Evolutionary conservation across 164 flowering plant species (phyloP).

Genomic region (Tetracentron sinense): DNA sequence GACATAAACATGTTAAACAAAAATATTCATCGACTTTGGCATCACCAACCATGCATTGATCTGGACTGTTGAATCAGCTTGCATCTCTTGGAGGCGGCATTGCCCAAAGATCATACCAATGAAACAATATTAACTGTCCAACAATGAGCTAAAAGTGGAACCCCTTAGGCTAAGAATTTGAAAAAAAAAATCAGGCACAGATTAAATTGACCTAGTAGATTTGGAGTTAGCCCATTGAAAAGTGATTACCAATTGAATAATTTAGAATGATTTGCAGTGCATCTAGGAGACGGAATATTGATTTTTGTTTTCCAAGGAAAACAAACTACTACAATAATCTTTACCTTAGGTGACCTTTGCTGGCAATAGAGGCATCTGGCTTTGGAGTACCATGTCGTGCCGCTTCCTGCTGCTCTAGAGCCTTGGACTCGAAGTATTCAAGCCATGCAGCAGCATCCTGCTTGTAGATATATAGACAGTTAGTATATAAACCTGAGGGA

Average conservation of each 20-base stretch:
- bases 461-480: constrained; percentile 3
- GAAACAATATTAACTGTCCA: no score
- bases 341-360: constrained; percentile 96
- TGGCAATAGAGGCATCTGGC: constrained; percentile 92
- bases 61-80: no score
- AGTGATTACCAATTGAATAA: not conserved
- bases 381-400: constrained; percentile 96
- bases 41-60: no score
- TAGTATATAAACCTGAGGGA: not conserved
- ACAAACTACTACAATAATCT: not conserved
- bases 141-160: no score
- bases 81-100: no score
- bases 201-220: not conserved
- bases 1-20: no score
- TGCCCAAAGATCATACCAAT: no score
- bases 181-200: not conserved
- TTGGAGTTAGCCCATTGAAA: not conserved
- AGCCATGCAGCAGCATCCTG: constrained; percentile 99
- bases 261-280: not conserved
- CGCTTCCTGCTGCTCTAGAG: constrained; percentile 97
- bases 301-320: not conserved
- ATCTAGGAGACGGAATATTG: not conserved
- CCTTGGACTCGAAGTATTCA: constrained; percentile 91
- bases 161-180: no score
- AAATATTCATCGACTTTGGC: no score